Percentiles rank a stretch among this genome's conserved stretches.
phyloP scores from a whole-genome alignment of 1,139 yeast genomes.

The Geotrichum cucujoidarum region DNA sequence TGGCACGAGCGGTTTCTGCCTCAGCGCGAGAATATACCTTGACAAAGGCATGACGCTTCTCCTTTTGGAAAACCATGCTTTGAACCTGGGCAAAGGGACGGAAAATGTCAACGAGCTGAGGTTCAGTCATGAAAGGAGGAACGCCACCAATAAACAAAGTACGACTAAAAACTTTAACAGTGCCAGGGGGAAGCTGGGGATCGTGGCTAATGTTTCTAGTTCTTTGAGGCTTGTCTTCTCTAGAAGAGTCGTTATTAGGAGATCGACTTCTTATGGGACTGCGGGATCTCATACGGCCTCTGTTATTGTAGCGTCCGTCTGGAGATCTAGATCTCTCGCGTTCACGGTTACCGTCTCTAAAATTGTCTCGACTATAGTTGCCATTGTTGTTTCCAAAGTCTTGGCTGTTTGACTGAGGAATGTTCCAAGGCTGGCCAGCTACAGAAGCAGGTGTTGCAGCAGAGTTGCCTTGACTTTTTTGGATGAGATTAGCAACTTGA shows the following conservation, averaged over 20 bases:
- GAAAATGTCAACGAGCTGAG: constrained; percentile 53
- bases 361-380: constrained; percentile 15
- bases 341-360: constrained; percentile 14
- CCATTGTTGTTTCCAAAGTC: constrained; percentile 2
- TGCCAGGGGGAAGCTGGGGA: constrained; percentile 67
- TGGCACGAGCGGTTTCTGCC: constrained; percentile 65
- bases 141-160: constrained; percentile 94
- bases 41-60: constrained; percentile 91
- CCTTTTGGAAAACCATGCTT: constrained; percentile 78
- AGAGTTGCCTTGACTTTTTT: constrained; percentile 12
- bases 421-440: constrained; percentile 20
- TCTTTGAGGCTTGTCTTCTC: constrained; percentile 38
- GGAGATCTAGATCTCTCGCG: constrained; percentile 55
- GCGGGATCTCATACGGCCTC: constrained; percentile 36
- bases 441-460: constrained; percentile 19
- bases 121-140: constrained; percentile 74
- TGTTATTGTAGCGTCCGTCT: constrained; percentile 31
- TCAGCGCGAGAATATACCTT: constrained; percentile 93
- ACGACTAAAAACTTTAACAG: constrained; percentile 78
- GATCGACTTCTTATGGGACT: constrained; percentile 27
- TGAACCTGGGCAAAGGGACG: constrained; percentile 95
- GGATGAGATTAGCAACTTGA: constrained; percentile 20
- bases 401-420: constrained; percentile 14
- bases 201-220: constrained; percentile 70
- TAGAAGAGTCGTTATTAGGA: constrained; percentile 35